These are phyloP conservation scores for Ascochyta clinopodiicola DNA, from an alignment of 2,329 filamentous ascomycete species.

Conservation along the genomic window DNA sequence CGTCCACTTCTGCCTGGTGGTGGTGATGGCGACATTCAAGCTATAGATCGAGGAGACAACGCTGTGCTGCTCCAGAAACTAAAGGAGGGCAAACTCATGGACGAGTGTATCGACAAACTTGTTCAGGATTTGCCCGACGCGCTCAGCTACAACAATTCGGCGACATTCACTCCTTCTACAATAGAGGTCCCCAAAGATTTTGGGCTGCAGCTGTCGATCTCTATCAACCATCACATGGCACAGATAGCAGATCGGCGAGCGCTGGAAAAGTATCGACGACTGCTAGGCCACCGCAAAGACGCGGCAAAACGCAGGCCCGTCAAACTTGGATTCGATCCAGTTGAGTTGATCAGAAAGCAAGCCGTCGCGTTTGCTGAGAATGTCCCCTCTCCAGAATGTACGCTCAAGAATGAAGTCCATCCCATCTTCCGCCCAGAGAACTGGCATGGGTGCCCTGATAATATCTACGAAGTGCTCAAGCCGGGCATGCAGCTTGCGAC, in stretches of 20 bases:
- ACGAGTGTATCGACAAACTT: constrained; percentile 47
- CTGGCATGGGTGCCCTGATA: constrained; percentile 48
- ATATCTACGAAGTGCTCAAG: constrained; percentile 48
- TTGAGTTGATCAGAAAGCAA: constrained; percentile 49
- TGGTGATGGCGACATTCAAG: constrained; percentile 32
- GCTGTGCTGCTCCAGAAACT: constrained; percentile 43
- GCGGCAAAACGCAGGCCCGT: constrained; percentile 38
- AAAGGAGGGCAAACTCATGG: constrained; percentile 46
- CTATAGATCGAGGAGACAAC: constrained; percentile 34
- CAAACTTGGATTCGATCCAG: constrained; percentile 48
- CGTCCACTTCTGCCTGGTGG: constrained; percentile 39
- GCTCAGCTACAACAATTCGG: constrained; percentile 42
- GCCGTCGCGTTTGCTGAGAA: constrained; percentile 43
- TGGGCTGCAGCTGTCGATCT: constrained; percentile 46
- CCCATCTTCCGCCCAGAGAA: constrained; percentile 48
- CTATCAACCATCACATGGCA: constrained; percentile 49
- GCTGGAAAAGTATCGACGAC: constrained; percentile 46
- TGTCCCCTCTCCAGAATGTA: constrained; percentile 28
- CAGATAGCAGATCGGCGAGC: constrained; percentile 47
- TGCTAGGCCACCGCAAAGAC: constrained; percentile 46
- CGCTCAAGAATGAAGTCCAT: constrained; percentile 47
- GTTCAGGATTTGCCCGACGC: constrained; percentile 45
- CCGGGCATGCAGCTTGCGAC: constrained; percentile 46
- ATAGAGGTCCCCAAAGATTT: constrained; percentile 49
- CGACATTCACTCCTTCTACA: constrained; percentile 47